Conservation (phyloP, 2,329 filamentous ascomycete species). For the Stachybotrys chartarum region DNA sequence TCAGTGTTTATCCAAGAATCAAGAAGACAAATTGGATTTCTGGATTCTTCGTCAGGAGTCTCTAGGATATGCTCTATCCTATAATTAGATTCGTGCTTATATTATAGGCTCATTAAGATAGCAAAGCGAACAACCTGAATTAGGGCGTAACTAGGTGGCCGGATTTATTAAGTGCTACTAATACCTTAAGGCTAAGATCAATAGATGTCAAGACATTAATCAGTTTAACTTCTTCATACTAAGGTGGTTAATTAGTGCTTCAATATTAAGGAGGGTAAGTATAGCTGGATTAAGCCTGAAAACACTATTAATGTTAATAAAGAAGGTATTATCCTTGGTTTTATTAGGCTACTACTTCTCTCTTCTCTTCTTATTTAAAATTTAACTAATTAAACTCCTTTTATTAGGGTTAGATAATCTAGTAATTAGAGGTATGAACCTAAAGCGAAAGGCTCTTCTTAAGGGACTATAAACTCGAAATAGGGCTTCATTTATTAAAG, state of each 20-base stretch:
- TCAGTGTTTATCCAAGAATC: constrained; percentile 1
- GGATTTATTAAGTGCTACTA: constrained; percentile 1
- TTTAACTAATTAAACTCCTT: not conserved
- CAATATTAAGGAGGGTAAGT: not conserved
- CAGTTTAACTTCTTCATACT: not conserved
- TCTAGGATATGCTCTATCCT: constrained; percentile 4
- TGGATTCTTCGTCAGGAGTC: constrained; percentile 3
- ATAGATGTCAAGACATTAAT: not conserved
- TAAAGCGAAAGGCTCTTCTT: not conserved
- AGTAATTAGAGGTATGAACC: constrained; percentile 2
- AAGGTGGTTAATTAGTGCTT: constrained; percentile 1
- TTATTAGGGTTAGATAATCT: not conserved
- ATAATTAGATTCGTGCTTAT: constrained; percentile 2
- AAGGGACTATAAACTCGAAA: constrained; percentile 2
- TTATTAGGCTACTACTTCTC: not conserved
- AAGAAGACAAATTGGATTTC: constrained; percentile 2
- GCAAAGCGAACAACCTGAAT: not conserved
- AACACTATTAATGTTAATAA: constrained; percentile 1
- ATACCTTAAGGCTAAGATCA: not conserved
- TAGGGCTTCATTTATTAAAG: constrained; percentile 4
- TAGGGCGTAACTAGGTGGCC: not conserved
- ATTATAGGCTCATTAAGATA: not conserved
- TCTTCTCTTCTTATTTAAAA: not conserved
- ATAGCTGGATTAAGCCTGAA: constrained; percentile 2
- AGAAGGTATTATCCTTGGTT: constrained; percentile 1